Evolutionary conservation across 2,329 filamentous ascomycete species (phyloP).

Genomic region (Fusarium nodosum): DNA sequence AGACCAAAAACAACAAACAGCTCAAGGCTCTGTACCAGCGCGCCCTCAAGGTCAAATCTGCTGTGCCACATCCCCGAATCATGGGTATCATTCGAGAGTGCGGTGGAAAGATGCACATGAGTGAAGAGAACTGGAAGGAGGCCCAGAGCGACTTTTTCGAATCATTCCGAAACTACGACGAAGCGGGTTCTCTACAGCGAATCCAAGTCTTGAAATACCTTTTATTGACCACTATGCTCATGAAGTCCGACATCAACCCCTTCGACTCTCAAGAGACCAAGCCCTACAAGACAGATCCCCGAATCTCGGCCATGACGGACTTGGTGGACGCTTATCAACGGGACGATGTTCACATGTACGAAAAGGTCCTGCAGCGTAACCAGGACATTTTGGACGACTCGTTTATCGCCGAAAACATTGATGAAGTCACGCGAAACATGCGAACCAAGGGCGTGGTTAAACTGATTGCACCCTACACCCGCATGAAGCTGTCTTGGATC

Average conservation of each 20-base stretch:
- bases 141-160: constrained; percentile 99
- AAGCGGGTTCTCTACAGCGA: constrained; percentile 93
- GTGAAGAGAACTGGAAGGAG: constrained; percentile 98
- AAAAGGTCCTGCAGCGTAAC: constrained; percentile 87
- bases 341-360: constrained; percentile 93
- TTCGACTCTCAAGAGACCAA: constrained; percentile 99
- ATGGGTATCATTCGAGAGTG: constrained; percentile 99
- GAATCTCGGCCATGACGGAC: constrained; percentile 97
- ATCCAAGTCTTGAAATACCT: constrained; percentile 99
- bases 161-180: constrained; percentile 98
- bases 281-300: constrained; percentile 94
- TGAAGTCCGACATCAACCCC: constrained; percentile 98
- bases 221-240: constrained; percentile 96
- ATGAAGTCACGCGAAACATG: constrained; percentile 98
- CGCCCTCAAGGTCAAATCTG: constrained; percentile 92
- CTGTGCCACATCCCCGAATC: constrained; percentile 97
- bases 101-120: constrained; percentile 99
- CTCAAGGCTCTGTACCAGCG: constrained; percentile 93
- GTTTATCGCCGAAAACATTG: constrained; percentile 99
- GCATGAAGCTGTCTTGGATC: constrained; percentile 90
- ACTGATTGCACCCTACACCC: constrained; percentile 93
- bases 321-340: constrained; percentile 96
- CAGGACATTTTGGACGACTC: constrained; percentile 90
- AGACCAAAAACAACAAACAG: constrained; percentile 97
- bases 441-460: constrained; percentile 95